Conservation (phyloP, 2,329 filamentous ascomycete genomes). For the Bipolaris victoriae region DNA sequence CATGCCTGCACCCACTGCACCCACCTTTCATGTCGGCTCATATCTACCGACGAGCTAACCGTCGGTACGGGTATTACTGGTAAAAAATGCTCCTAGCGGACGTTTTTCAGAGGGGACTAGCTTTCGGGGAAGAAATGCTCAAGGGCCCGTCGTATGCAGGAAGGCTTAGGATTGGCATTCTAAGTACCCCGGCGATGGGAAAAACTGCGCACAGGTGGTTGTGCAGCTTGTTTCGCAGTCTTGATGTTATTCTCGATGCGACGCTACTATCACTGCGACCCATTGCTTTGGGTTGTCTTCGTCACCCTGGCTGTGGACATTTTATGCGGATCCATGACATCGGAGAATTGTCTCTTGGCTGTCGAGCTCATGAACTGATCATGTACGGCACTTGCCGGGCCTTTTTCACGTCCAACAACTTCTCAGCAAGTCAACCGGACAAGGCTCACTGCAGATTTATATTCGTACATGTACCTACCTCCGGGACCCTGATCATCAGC, state of each 20-base stretch:
- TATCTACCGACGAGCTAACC: background rate
- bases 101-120: background rate
- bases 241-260: background rate
- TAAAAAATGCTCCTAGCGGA: background rate
- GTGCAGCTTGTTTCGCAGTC: background rate
- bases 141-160: background rate
- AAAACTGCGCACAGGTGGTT: constrained; percentile 1
- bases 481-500: background rate
- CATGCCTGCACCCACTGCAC: constrained; percentile 1
- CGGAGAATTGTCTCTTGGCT: constrained; percentile 13
- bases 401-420: constrained; percentile 4
- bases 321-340: constrained; percentile 7
- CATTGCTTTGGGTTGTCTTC: constrained; percentile 2
- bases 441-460: constrained; percentile 4
- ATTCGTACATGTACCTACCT: constrained; percentile 6
- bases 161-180: background rate
- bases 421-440: background rate
- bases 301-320: background rate
- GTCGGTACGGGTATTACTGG: too few relatives aligned
- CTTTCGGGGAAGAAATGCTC: background rate
- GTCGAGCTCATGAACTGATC: background rate
- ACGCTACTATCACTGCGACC: background rate
- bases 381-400: background rate
- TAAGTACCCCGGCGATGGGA: constrained; percentile 1
- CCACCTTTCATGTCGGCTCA: constrained; percentile 2